phyloP scores from a whole-genome alignment of 352 stramenopile species.

The Phytophthora macrochlamydospora region DNA sequence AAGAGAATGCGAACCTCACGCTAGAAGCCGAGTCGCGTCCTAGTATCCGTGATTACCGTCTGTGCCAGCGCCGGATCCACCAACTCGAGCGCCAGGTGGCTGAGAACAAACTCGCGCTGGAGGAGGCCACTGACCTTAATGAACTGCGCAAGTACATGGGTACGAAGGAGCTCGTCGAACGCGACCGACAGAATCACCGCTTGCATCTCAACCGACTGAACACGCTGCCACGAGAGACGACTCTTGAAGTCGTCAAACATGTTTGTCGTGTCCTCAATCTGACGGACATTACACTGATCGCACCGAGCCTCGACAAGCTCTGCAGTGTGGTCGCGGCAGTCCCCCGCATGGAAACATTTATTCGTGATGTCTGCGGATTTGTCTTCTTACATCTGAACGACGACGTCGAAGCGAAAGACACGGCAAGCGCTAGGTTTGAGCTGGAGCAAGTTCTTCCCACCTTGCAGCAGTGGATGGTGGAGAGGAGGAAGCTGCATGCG shows the following conservation, averaged over 20 bases:
- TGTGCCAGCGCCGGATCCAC: slow-evolving; percentile 72
- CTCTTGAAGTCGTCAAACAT: slow-evolving; percentile 84
- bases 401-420: slow-evolving; percentile 27
- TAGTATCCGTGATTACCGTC: slow-evolving; percentile 83
- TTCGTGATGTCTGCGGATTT: slow-evolving; percentile 83
- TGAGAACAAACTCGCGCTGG: slow-evolving; percentile 73
- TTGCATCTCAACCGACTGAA: slow-evolving; percentile 80
- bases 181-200: slow-evolving; percentile 79
- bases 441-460: slow-evolving; percentile 77
- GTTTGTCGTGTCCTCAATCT: slow-evolving; percentile 82
- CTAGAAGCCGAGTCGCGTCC: slow-evolving; percentile 79
- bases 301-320: slow-evolving; percentile 79
- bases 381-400: slow-evolving; percentile 59
- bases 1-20: slow-evolving; percentile 81
- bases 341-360: slow-evolving; percentile 87
- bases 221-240: slow-evolving; percentile 76
- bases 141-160: slow-evolving; percentile 85
- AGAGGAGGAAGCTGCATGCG: slow-evolving; percentile 59
- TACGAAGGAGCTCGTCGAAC: slow-evolving; percentile 80
- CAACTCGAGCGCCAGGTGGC: slow-evolving; percentile 78
- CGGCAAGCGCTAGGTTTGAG: slow-evolving; percentile 39
- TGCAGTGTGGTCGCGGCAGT: slow-evolving; percentile 81
- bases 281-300: slow-evolving; percentile 84
- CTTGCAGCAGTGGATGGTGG: slow-evolving; percentile 68
- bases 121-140: slow-evolving; percentile 78